phyloP scores from a whole-genome alignment of 306 rosid genomes.

The Cicer yamashitae region DNA sequence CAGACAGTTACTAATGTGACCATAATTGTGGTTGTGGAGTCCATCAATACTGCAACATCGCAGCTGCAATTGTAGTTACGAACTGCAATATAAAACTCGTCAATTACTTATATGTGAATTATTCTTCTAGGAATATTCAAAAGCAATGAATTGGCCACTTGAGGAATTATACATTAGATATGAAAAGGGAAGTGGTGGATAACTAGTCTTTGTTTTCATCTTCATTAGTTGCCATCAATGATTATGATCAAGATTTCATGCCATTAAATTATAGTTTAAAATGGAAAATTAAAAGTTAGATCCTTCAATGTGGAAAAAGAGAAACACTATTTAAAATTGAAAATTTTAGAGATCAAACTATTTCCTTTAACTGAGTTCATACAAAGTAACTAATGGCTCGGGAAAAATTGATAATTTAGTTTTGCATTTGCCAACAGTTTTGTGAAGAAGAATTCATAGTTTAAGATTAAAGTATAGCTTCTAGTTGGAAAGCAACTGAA shows the following conservation, averaged over 20 bases:
- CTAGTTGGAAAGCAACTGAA: constrained; percentile 25
- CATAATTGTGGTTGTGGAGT: constrained; percentile 2
- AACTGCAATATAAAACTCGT: background rate
- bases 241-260: constrained; percentile 18
- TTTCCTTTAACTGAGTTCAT: constrained; percentile 21
- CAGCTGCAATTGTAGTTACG: background rate
- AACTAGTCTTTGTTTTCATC: background rate
- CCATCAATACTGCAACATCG: constrained; percentile 2
- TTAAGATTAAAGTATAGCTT: constrained; percentile 32
- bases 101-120: constrained; percentile 18
- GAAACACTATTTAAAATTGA: constrained; percentile 9
- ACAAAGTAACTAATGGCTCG: background rate
- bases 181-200: constrained; percentile 33
- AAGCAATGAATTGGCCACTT: constrained; percentile 25
- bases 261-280: constrained; percentile 15
- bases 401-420: background rate
- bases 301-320: background rate
- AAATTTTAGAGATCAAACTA: constrained; percentile 17
- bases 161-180: constrained; percentile 20
- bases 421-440: background rate
- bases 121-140: constrained; percentile 32
- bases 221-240: background rate
- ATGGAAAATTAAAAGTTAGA: constrained; percentile 5
- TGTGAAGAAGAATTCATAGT: constrained; percentile 13
- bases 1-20: background rate